Percentiles rank a stretch among this genome's conserved stretches.
Conservation (phyloP, 2,329 filamentous ascomycete genomes). For the Simplicillium sp. region DNA sequence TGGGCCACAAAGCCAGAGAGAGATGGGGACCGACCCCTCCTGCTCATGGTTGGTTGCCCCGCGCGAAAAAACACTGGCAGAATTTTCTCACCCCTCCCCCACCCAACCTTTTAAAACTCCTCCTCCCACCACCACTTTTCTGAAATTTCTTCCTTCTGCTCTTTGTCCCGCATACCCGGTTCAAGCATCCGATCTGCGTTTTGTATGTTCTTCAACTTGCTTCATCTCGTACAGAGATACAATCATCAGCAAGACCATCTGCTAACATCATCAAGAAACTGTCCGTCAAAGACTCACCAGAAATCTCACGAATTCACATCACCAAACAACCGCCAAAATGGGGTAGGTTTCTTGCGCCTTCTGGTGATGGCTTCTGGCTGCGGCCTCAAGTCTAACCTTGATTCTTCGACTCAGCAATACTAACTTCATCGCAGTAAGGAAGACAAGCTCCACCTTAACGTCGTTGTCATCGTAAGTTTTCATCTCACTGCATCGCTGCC, state of each 20-base stretch:
- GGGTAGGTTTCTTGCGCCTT: slow-evolving; percentile 12
- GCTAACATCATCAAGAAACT: slow-evolving; percentile 10
- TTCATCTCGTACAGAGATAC: not conserved
- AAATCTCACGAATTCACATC: slow-evolving; percentile 11
- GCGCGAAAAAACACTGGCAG: slow-evolving; percentile 12
- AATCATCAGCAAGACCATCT: not conserved
- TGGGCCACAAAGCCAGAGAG: slow-evolving; percentile 3
- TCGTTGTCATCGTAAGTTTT: slow-evolving; percentile 75
- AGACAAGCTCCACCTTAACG: slow-evolving; percentile 92
- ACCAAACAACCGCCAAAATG: slow-evolving; percentile 24
- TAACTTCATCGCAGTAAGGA: slow-evolving; percentile 61
- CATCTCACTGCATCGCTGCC: slow-evolving; percentile 1
- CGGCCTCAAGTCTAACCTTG: not conserved
- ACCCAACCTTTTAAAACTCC: slow-evolving; percentile 27
- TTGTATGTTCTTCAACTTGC: slow-evolving; percentile 15
- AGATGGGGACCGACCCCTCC: slow-evolving; percentile 8
- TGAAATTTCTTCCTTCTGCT: slow-evolving; percentile 26
- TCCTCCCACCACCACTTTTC: slow-evolving; percentile 25
- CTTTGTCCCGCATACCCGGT: slow-evolving; percentile 34
- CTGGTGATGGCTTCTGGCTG: not conserved
- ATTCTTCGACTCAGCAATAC: not conserved
- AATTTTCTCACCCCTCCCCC: slow-evolving; percentile 17
- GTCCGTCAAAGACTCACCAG: slow-evolving; percentile 12
- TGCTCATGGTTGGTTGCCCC: slow-evolving; percentile 18
- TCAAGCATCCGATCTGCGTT: slow-evolving; percentile 34